Percentiles rank a stretch among this genome's conserved stretches.
Evolutionary conservation across 805 yeast species (phyloP).

Genomic region (Kodamaea kakaduensis): DNA sequence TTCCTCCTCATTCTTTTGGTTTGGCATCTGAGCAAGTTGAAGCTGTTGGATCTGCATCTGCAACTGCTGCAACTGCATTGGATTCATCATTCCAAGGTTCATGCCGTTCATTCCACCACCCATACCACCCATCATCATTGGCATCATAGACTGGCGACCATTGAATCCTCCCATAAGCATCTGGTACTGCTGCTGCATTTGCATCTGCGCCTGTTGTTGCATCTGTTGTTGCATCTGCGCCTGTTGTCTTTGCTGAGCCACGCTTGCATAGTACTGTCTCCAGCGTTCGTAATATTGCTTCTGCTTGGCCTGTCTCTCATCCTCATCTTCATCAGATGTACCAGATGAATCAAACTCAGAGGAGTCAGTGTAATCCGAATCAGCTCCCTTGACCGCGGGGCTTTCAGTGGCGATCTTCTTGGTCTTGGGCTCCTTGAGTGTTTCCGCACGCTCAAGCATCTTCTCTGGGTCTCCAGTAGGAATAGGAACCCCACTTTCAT

Average conservation of each 20-base stretch:
- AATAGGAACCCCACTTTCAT: conserved; percentile 1
- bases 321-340: conserved; percentile 10
- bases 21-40: conserved; percentile 11
- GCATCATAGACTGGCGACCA: conserved; percentile 12
- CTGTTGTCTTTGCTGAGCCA: conserved; percentile 17
- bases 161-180: conserved; percentile 7
- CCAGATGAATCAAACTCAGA: conserved; percentile 12
- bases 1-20: no score
- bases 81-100: conserved; percentile 11
- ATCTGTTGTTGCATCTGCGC: conserved; percentile 17
- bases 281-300: conserved; percentile 37
- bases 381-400: conserved; percentile 5
- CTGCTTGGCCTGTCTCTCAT: conserved; percentile 11
- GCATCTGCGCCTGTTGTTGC: conserved; percentile 10
- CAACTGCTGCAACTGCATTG: conserved; percentile 10
- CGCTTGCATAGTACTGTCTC: conserved; percentile 32
- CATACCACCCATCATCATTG: conserved; percentile 8
- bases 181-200: conserved; percentile 9
- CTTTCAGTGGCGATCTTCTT: conserved; percentile 1
- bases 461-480: conserved; percentile 4
- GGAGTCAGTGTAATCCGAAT: conserved; percentile 11
- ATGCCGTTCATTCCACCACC: conserved; percentile 3
- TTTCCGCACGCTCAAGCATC: conserved; percentile 3
- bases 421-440: conserved; percentile 1
- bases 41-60: conserved; percentile 17